Base-by-base conservation (phyloP, 306 rosid genomes). In the Ochetophila trinervis region DNA sequence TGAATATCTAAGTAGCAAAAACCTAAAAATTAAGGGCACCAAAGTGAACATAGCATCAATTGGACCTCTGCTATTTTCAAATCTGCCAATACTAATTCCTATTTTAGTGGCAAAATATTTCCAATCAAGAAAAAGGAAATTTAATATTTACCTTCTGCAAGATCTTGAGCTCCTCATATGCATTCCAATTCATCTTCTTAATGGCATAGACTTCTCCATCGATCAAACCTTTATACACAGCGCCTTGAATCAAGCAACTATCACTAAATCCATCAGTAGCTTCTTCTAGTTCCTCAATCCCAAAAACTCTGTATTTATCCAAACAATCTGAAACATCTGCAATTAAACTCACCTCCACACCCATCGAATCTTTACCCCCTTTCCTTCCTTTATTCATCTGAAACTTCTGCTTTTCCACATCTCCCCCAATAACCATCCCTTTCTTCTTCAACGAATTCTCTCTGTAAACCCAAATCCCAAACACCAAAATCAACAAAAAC, bases 101-200 rank as follows among this genome's bases (percentile, higher is more conserved):
- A 30, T 30, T 1, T 9, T 3, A 30, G n/a, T 27, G 32, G 4
- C 32, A 27, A 27, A 27, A 27, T 4, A 27, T 27, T 27, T 27
- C 32, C 32, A 27, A 27, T 27, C 32, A 27, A 27, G 32, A 62
- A 32, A 20, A 60, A 20, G 17, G 16, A 4, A 2, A 11, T 24
- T 13, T n/a, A n/a, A n/a, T n/a, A n/a, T n/a, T 68, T 82, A 93
- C 98, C 98, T 89, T 93, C 79, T 93, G 97, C 68, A 93, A 84
- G 77, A 93, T 93, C 89, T 93, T 93, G 85, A 93, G 98, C 71
- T 93, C 94, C 60, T 93, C 98, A 44, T 75, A 86, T 35, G 94
- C 98, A 69, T 87, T 81, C 97, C 98, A 93, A 21, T 84, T 87
- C 98, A 93, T 93, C 96, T 86, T 89, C 91, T 89, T 93, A 69